phyloP scores from a whole-genome alignment of 1,139 yeast species.

The Zhuliangozyma blackwelliae region DNA sequence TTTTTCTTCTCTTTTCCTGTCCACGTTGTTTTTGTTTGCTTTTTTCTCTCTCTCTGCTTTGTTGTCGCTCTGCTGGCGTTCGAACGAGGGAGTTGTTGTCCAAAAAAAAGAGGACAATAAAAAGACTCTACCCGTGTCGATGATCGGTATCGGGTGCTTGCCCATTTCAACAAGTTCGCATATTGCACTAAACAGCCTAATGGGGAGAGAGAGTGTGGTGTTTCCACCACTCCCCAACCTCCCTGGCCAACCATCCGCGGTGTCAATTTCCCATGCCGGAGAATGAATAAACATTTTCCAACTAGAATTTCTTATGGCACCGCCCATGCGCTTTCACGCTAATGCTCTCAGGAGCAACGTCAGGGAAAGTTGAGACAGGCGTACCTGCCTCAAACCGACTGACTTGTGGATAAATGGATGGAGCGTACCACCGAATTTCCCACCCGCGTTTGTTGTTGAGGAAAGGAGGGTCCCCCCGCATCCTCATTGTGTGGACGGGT shows the following conservation, averaged over 20 bases:
- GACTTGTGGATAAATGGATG: conserved; percentile 28
- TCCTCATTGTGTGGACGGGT: conserved; percentile 60
- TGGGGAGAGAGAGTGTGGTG: too few relatives aligned
- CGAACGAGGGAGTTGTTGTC: conserved; percentile 9
- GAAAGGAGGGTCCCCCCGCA: conserved; percentile 5
- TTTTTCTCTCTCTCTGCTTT: neutral
- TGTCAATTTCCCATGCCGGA: conserved; percentile 58
- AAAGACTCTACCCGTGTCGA: conserved; percentile 43
- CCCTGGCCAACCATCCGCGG: conserved; percentile 76
- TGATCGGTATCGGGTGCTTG: conserved; percentile 82
- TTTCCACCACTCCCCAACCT: too few relatives aligned
- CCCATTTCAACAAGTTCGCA: conserved; percentile 45
- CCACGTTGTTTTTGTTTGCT: neutral
- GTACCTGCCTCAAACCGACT: too few relatives aligned
- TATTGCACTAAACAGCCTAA: conserved; percentile 72
- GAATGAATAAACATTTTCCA: conserved; percentile 5
- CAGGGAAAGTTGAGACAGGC: too few relatives aligned
- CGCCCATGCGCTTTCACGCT: conserved; percentile 72
- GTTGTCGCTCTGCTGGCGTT: conserved; percentile 1
- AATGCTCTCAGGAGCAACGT: conserved; percentile 61
- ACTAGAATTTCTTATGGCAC: conserved; percentile 60
- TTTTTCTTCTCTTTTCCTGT: neutral
- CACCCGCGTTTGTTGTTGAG: conserved; percentile 48
- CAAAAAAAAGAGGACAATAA: conserved; percentile 2
- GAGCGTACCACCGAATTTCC: conserved; percentile 82